Percentiles rank a stretch among this genome's conserved stretches.
Conservation (phyloP, 2,329 filamentous ascomycete species). For the Phaeosphaeria sp. region DNA sequence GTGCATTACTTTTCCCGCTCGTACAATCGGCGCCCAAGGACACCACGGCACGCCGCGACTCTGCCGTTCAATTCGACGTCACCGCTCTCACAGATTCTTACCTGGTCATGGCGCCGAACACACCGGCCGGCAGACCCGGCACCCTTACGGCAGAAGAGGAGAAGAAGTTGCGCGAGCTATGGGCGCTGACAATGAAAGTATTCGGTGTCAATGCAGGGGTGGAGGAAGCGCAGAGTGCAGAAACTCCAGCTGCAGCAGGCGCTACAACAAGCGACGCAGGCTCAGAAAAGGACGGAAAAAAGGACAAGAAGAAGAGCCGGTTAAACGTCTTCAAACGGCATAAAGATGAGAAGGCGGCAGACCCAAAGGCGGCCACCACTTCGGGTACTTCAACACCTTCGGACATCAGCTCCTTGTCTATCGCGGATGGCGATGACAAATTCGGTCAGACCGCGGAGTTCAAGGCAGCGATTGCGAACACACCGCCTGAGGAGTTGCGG, state of each 20-base stretch:
- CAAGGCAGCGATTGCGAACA: conserved; percentile 77
- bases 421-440: conserved; percentile 74
- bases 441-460: conserved; percentile 90
- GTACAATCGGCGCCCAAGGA: conserved; percentile 14
- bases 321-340: conserved; percentile 69
- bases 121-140: conserved; percentile 75
- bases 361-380: conserved; percentile 42
- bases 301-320: conserved; percentile 77
- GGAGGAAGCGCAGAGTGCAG: conserved; percentile 39
- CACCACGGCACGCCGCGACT: conserved; percentile 10
- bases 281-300: conserved; percentile 44
- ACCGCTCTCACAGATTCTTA: conserved; percentile 36
- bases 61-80: conserved; percentile 24
- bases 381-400: conserved; percentile 33
- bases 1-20: conserved; percentile 37
- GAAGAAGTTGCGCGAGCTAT: conserved; percentile 85
- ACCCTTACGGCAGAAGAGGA: conserved; percentile 92
- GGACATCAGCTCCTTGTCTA: conserved; percentile 40
- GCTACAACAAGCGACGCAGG: conserved; percentile 13
- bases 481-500: conserved; percentile 79
- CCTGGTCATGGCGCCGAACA: conserved; percentile 50
- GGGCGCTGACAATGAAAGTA: conserved; percentile 77
- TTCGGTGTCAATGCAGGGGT: conserved; percentile 61
- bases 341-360: conserved; percentile 60
- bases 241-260: conserved; percentile 12